These are phyloP conservation scores for Naganishia kalamii DNA, from an alignment of 768 basidiomycete species.

Conservation along the genomic window DNA sequence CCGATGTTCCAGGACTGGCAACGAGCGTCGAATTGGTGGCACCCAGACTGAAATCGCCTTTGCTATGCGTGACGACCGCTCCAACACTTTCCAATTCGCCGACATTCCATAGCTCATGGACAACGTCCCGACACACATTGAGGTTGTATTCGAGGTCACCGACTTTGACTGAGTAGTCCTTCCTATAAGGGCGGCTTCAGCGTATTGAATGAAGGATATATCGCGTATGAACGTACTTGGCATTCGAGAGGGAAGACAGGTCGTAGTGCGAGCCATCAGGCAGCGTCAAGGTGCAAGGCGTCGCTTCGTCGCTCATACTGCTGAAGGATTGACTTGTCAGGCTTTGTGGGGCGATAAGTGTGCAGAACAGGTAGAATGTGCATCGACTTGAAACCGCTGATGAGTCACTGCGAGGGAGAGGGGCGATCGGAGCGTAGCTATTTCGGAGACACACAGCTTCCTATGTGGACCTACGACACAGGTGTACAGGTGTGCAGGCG, in stretches of 20 bases:
- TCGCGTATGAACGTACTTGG: constrained; percentile 25
- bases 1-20: constrained; percentile 50
- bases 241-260: constrained; percentile 38
- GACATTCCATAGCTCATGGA: constrained; percentile 39
- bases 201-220: not conserved
- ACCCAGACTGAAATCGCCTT: constrained; percentile 44
- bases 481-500: too few species aligned
- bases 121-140: constrained; percentile 42
- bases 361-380: too few species aligned
- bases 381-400: not conserved
- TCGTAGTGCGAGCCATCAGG: constrained; percentile 43
- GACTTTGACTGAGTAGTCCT: constrained; percentile 23
- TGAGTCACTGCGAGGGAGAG: too few species aligned
- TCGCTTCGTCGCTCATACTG: not conserved
- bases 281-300: constrained; percentile 39
- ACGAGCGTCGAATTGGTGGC: constrained; percentile 57
- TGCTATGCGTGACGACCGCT: constrained; percentile 30
- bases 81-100: constrained; percentile 39
- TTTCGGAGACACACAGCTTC: too few species aligned
- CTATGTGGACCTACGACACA: too few species aligned
- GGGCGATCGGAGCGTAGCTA: too few species aligned
- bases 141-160: constrained; percentile 37
- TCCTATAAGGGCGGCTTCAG: not conserved
- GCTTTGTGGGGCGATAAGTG: not conserved
- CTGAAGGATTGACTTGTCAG: not conserved